Evolutionary conservation across 2,329 filamentous ascomycete species (phyloP).

Genomic region (Zopfia rhizophila): DNA sequence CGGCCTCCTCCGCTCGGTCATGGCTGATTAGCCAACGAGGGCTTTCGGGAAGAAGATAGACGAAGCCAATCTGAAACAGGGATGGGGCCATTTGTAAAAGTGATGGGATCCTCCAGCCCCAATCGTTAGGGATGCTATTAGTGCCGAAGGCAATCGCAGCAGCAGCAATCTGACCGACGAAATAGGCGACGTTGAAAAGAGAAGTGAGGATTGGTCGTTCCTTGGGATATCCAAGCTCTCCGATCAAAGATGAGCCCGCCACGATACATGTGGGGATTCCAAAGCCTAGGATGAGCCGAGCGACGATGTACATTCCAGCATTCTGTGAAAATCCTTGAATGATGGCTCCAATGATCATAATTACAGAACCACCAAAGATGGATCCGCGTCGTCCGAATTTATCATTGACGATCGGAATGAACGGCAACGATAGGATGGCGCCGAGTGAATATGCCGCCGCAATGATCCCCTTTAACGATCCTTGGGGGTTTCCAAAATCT

Average conservation of each 20-base stretch:
- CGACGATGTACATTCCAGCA: slow-evolving; percentile 63
- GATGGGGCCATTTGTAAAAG: slow-evolving; percentile 70
- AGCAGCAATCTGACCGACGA: slow-evolving; percentile 64
- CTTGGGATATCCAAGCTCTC: slow-evolving; percentile 73
- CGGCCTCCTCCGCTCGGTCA: slow-evolving; percentile 69
- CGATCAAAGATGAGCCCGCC: slow-evolving; percentile 69
- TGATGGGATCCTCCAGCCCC: slow-evolving; percentile 73
- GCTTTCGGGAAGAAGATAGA: slow-evolving; percentile 69
- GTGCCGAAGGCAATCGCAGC: slow-evolving; percentile 72
- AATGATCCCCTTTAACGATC: slow-evolving; percentile 51
- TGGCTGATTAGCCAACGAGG: slow-evolving; percentile 72
- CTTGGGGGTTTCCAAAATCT: slow-evolving; percentile 38
- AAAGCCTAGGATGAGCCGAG: slow-evolving; percentile 71
- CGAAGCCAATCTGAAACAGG: slow-evolving; percentile 67
- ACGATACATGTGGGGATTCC: slow-evolving; percentile 71
- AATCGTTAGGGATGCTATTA: slow-evolving; percentile 64
- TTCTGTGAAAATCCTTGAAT: slow-evolving; percentile 28
- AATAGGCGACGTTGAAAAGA: slow-evolving; percentile 74
- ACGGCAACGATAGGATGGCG: slow-evolving; percentile 44
- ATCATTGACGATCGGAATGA: slow-evolving; percentile 48
- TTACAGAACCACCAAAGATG: slow-evolving; percentile 50
- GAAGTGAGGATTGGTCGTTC: slow-evolving; percentile 71
- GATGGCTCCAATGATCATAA: slow-evolving; percentile 55
- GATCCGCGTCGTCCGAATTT: slow-evolving; percentile 51
- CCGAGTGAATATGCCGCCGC: slow-evolving; percentile 53